Conservation (phyloP, 2,329 filamentous ascomycete species). For the Clonostachys rosea region DNA sequence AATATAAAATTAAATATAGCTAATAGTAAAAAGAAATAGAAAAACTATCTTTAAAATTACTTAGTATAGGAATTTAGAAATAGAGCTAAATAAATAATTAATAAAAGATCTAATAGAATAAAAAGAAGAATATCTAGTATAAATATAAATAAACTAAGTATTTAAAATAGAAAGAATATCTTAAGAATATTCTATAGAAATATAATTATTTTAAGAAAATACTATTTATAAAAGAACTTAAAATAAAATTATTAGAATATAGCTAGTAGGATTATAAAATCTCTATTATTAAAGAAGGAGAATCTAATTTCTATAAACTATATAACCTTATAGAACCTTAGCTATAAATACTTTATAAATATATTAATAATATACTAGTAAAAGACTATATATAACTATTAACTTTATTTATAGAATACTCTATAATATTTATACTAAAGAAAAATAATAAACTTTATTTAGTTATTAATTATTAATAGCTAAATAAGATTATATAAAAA, state of each 20-base stretch:
- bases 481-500: constrained; percentile 19
- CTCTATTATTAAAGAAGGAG: too few species aligned
- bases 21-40: background rate
- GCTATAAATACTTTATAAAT: too few species aligned
- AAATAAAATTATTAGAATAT: too few species aligned
- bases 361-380: too few species aligned
- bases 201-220: constrained; percentile 1
- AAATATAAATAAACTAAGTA: background rate
- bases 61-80: background rate
- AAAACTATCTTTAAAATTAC: background rate
- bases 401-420: constrained; percentile 4
- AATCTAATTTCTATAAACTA: too few species aligned
- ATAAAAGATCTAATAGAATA: background rate
- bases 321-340: too few species aligned
- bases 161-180: background rate
- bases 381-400: constrained; percentile 4
- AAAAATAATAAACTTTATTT: constrained; percentile 11
- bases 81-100: background rate
- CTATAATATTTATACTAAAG: constrained; percentile 10
- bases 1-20: background rate
- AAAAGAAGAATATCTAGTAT: background rate
- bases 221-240: constrained; percentile 4
- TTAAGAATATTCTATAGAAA: background rate
- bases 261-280: too few species aligned
- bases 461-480: constrained; percentile 13